Evolutionary conservation across 2,329 filamentous ascomycete species (phyloP).

Genomic region (Cercospora nicotianae): DNA sequence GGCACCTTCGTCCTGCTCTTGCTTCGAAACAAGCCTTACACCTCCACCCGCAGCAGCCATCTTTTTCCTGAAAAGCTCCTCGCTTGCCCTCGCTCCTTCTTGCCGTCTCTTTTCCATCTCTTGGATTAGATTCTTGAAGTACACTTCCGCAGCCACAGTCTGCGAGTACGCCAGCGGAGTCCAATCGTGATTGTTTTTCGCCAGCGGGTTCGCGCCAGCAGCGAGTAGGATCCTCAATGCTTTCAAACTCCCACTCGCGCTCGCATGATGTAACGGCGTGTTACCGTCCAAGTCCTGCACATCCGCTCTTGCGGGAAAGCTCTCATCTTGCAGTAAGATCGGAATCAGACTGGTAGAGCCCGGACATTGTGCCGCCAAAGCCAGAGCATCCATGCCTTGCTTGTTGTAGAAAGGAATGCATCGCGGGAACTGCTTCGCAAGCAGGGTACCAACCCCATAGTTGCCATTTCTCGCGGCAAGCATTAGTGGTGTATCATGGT

Average conservation of each 20-base stretch:
- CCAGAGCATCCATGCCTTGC: constrained; percentile 67
- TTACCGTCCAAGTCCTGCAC: constrained; percentile 69
- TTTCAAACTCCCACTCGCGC: constrained; percentile 75
- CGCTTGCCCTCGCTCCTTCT: constrained; percentile 41
- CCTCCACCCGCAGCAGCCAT: constrained; percentile 27
- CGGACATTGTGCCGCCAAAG: constrained; percentile 37
- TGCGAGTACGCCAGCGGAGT: constrained; percentile 80
- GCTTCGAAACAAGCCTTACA: constrained; percentile 30
- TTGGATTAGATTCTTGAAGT: constrained; percentile 72
- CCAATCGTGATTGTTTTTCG: constrained; percentile 75
- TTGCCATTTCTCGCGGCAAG: constrained; percentile 70
- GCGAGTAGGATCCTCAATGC: constrained; percentile 74
- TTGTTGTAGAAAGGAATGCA: constrained; percentile 67
- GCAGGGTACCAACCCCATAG: constrained; percentile 70
- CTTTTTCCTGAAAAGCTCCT: constrained; percentile 34
- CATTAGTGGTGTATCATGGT: constrained; percentile 79
- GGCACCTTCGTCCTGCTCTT: constrained; percentile 23
- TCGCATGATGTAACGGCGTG: constrained; percentile 83
- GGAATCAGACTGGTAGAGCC: constrained; percentile 46
- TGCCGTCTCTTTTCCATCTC: constrained; percentile 66
- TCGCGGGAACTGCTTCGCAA: constrained; percentile 64
- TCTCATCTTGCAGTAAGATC: constrained; percentile 39
- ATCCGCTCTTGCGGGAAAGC: constrained; percentile 37
- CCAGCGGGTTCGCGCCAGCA: constrained; percentile 72
- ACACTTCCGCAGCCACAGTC: constrained; percentile 79